Evolutionary conservation across 1,284 basidiomycete species (phyloP).

Genomic region (Afroboletus lepidellus): DNA sequence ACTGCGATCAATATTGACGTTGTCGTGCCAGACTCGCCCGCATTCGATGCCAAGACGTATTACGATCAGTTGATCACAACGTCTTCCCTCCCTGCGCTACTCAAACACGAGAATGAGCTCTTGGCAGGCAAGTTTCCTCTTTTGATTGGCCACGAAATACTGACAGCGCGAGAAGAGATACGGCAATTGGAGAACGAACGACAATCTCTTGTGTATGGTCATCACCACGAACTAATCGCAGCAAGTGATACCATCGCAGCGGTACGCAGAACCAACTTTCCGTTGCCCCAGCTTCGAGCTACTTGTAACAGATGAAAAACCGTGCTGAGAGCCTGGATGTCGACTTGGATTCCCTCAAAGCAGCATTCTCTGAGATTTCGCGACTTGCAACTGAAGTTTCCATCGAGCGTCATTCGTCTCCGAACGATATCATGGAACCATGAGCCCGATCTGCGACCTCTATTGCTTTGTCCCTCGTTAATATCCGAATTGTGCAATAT

Average conservation of each 20-base stretch:
- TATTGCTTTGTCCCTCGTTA: not conserved
- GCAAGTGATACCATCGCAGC: conserved; percentile 89
- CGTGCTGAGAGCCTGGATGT: conserved; percentile 79
- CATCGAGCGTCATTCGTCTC: conserved; percentile 35
- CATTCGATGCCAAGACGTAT: conserved; percentile 78
- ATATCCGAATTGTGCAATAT: not conserved
- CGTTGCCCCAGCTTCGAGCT: not conserved
- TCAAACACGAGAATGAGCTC: conserved; percentile 79
- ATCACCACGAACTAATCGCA: conserved; percentile 90
- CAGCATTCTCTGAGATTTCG: conserved; percentile 83
- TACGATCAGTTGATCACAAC: conserved; percentile 84
- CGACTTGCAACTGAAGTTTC: conserved; percentile 70
- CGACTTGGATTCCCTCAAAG: conserved; percentile 76
- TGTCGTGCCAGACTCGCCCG: conserved; percentile 60
- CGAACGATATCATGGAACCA: not conserved
- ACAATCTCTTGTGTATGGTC: conserved; percentile 90
- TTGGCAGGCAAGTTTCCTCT: conserved; percentile 48
- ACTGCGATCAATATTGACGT: conserved; percentile 8
- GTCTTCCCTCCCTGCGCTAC: conserved; percentile 63
- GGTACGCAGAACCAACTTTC: conserved; percentile 44
- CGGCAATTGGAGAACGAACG: conserved; percentile 84
- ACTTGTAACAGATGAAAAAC: conserved; percentile 67
- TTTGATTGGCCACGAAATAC: conserved; percentile 8
- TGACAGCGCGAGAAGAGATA: conserved; percentile 57
- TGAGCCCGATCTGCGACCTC: not conserved